A percentile compares a stretch with the other conserved stretches of the same genome.
These are phyloP conservation scores for Hyaloscypha hepaticicola DNA, from an alignment of 495 filamentous ascomycete species.

Conservation along the genomic window DNA sequence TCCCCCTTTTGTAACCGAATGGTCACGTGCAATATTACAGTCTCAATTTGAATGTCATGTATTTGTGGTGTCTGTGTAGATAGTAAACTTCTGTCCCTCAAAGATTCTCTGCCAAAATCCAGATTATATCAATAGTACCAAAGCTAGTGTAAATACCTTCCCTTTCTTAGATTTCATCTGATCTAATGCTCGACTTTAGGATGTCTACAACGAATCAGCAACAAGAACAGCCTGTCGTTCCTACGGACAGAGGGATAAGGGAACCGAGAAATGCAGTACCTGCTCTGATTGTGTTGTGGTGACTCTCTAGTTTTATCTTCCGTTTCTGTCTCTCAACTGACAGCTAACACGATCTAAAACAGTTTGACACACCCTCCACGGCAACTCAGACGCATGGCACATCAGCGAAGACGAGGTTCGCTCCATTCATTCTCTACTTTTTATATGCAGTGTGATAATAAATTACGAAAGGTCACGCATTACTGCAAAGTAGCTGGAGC, in stretches of 20 bases:
- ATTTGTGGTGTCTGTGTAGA: too few relatives aligned
- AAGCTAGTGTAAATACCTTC: background rate
- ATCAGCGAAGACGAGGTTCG: slow-evolving; percentile 9
- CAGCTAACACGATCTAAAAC: background rate
- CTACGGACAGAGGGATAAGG: slow-evolving; percentile 8
- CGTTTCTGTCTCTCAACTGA: background rate
- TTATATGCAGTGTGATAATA: background rate
- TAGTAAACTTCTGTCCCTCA: too few relatives aligned
- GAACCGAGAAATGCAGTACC: slow-evolving; percentile 6
- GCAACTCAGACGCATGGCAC: slow-evolving; percentile 13
- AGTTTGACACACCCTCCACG: background rate
- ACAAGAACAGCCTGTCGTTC: slow-evolving; percentile 7
- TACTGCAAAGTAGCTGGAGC: slow-evolving; percentile 14
- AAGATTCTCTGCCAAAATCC: slow-evolving; percentile 11
- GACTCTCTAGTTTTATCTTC: background rate
- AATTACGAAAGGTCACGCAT: background rate
- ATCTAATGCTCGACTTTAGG: background rate
- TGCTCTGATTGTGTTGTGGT: slow-evolving; percentile 21
- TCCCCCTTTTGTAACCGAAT: too few relatives aligned
- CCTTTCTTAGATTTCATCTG: background rate
- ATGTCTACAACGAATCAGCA: slow-evolving; percentile 5
- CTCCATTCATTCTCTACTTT: background rate
- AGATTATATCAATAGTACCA: background rate
- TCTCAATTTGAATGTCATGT: too few relatives aligned
- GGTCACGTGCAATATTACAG: too few relatives aligned